Evolutionary conservation across 108 stramenopile species (phyloP).

Genomic region (Cyclostephanos tholiformis): DNA sequence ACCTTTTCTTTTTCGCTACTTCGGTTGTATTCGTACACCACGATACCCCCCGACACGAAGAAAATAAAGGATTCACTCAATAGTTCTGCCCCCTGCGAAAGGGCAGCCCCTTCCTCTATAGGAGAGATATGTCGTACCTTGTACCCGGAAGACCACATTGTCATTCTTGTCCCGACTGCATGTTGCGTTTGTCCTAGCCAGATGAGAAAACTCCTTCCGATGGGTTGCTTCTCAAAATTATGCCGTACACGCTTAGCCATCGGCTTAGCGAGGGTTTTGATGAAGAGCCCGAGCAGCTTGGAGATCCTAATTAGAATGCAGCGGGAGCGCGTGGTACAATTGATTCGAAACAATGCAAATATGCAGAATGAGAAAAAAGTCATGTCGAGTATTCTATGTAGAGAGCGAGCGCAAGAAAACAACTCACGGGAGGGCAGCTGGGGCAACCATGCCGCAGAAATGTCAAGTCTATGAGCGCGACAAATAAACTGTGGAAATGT

Average conservation of each 20-base stretch:
- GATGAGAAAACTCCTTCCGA: constrained; percentile 60
- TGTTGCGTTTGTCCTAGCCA: constrained; percentile 80
- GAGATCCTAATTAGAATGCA: constrained; percentile 29
- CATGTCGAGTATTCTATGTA: background rate
- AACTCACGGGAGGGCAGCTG: constrained; percentile 10
- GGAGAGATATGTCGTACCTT: constrained; percentile 68
- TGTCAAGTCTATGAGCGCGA: background rate
- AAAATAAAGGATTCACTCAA: constrained; percentile 81
- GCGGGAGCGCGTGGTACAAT: background rate
- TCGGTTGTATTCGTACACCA: constrained; percentile 79
- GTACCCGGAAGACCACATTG: constrained; percentile 86
- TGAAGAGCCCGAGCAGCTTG: constrained; percentile 47
- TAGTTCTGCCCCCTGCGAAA: constrained; percentile 80
- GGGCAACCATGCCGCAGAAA: background rate
- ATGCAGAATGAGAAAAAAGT: background rate
- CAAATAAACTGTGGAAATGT: background rate
- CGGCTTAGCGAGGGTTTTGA: constrained; percentile 74
- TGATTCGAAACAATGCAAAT: background rate
- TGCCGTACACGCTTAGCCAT: constrained; percentile 76
- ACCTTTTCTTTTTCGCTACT: constrained; percentile 53
- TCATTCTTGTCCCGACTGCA: constrained; percentile 73
- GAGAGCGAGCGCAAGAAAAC: background rate
- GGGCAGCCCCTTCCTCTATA: constrained; percentile 71
- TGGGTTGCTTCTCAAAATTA: constrained; percentile 53
- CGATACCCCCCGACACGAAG: constrained; percentile 53